Conservation (phyloP, 2,329 filamentous ascomycete genomes). For the Penicillium psychrosexuale region DNA sequence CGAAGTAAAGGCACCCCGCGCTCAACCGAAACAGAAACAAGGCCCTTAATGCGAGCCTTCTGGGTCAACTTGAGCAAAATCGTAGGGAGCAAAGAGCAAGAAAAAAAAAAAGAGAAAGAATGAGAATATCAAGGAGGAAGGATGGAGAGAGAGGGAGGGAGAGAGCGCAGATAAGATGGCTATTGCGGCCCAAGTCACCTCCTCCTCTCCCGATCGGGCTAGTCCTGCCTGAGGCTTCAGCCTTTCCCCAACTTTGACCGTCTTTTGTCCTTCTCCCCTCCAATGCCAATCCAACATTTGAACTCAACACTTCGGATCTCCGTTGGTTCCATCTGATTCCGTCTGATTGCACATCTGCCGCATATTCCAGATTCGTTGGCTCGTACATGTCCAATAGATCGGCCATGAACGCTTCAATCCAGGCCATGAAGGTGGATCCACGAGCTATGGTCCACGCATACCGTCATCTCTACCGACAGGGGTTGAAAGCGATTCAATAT, state of each 20-base stretch:
- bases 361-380: background rate
- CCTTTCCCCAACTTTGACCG: slow-evolving; percentile 6
- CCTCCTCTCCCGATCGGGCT: slow-evolving; percentile 24
- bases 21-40: background rate
- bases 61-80: background rate
- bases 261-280: slow-evolving; percentile 3
- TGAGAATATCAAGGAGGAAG: background rate
- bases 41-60: background rate
- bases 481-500: slow-evolving; percentile 55
- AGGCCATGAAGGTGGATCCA: slow-evolving; percentile 16
- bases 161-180: slow-evolving; percentile 14
- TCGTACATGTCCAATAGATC: background rate
- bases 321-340: background rate
- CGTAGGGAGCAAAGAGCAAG: background rate
- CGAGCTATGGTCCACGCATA: slow-evolving; percentile 52
- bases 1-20: background rate
- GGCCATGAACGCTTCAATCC: slow-evolving; percentile 10
- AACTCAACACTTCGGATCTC: background rate
- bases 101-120: slow-evolving; percentile 1
- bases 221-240: slow-evolving; percentile 21
- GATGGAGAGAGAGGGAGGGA: slow-evolving; percentile 1
- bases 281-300: slow-evolving; percentile 1
- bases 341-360: background rate
- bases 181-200: slow-evolving; percentile 26
- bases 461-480: slow-evolving; percentile 54